A percentile compares a stretch with the other conserved stretches of the same genome.
These are phyloP conservation scores for Fraxinus angustifolia DNA, from an alignment of 305 asterid genomes.

Conservation along the genomic window DNA sequence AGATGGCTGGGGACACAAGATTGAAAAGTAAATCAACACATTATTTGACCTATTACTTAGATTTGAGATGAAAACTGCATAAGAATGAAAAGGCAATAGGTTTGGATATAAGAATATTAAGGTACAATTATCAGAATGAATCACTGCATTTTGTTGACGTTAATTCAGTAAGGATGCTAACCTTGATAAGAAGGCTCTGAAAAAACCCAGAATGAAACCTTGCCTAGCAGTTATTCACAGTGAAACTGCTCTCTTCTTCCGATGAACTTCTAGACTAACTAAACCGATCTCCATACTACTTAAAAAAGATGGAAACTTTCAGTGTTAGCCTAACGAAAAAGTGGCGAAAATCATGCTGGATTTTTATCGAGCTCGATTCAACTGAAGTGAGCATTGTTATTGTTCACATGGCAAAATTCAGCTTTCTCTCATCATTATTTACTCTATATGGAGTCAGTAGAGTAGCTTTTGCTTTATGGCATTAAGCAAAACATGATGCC, in stretches of 20 bases:
- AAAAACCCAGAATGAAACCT: neutral
- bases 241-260: neutral
- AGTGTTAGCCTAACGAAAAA: neutral
- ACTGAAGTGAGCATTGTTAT: neutral
- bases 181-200: neutral
- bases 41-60: neutral
- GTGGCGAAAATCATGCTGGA: neutral
- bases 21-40: neutral
- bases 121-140: neutral
- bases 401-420: neutral
- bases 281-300: neutral
- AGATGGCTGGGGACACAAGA: neutral
- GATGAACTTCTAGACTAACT: neutral
- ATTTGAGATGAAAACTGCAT: neutral
- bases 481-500: too few species aligned
- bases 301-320: neutral
- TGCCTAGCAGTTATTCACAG: neutral
- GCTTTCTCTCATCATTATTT: neutral
- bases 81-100: neutral
- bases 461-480: too few species aligned
- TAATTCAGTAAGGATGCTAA: neutral
- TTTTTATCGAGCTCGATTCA: neutral
- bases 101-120: neutral
- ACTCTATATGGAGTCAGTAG: neutral
- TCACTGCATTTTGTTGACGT: neutral